Evolutionary conservation across 805 yeast species (phyloP), one percentile per base, ranked within the genome.

Genomic region (Wickerhamiella shivajii): DNA sequence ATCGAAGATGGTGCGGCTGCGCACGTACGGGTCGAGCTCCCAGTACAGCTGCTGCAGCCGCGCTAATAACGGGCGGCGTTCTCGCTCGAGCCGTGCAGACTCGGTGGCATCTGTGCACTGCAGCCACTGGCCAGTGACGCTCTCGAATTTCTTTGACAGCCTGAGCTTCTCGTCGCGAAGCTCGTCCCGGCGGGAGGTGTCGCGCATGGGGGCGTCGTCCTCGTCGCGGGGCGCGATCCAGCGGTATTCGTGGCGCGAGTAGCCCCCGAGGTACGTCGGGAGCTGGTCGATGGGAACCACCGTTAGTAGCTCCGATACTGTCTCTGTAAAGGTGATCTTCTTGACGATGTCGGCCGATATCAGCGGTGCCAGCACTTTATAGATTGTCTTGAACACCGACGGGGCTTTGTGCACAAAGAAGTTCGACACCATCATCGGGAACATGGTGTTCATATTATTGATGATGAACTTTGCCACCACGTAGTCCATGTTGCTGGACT

Each of bases 381-480:
- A 90, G 39, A 87, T 80, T 16, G 95, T 87, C 33, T 79, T 72
- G 60, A 90, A 90, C 35, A 90, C 71, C 97, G 96, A 84, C 18
- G 98, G 98, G 0, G 98, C 96, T 47, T 79, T 78, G 60, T 83
- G 93, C 40, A 90, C 77, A 44, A 83, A 67, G 34, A 90, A 60
- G 36, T 69, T 70, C 12, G 94, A 95, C 39, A 90, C 66, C 25
- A 81, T 76, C 57, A 90, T 98, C 1, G 98, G 98, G 54, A 87
- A 90, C 52, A 87, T 94, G 0, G 93, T 93, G 62, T 90, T 97
- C 55, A 90, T 84, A 40, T 85, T 77, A 35, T 73, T 69, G 40
- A 85, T 76, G 58, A 90, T 69, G 56, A 80, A 87, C 58, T 85
- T 85, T 39, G 90, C 92, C 4, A 95, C 83, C 3, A 70, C 65